Conservation (phyloP, 2,329 filamentous ascomycete genomes). For the Claviceps pusilla region DNA sequence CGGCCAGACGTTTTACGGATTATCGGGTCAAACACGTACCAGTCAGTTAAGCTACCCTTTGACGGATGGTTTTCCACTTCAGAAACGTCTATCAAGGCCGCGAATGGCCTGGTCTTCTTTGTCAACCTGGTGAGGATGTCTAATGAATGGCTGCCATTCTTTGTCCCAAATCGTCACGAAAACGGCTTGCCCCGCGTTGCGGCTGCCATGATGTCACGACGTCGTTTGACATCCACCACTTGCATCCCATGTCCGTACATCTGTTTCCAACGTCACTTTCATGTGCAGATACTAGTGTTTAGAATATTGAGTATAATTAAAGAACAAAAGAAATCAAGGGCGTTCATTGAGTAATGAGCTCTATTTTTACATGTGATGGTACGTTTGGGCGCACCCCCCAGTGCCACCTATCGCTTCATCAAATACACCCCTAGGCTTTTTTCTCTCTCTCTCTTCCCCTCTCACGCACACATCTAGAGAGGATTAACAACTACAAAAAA, state of each 20-base stretch:
- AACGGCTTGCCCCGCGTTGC: neutral
- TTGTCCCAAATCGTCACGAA: neutral
- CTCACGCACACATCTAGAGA: slow-evolving; percentile 22
- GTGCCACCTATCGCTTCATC: slow-evolving; percentile 31
- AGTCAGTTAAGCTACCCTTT: neutral
- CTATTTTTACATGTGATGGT: slow-evolving; percentile 48
- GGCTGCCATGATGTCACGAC: neutral
- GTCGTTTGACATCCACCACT: neutral
- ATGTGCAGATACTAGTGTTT: neutral
- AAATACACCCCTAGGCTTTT: slow-evolving; percentile 29
- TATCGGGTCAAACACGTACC: neutral
- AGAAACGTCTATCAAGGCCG: neutral
- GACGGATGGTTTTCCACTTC: neutral
- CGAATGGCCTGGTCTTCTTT: neutral
- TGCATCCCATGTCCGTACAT: neutral
- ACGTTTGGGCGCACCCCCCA: slow-evolving; percentile 32
- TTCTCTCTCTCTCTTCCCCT: slow-evolving; percentile 11
- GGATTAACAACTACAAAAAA: slow-evolving; percentile 19
- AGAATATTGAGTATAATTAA: slow-evolving; percentile 9
- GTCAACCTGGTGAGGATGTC: no score
- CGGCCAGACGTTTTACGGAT: neutral
- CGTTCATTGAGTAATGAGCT: slow-evolving; percentile 45
- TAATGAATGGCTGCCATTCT: neutral
- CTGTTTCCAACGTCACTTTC: neutral
- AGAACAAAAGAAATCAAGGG: slow-evolving; percentile 46